Conservation (phyloP, 2,329 filamentous ascomycete species). For the Sclerotinia nivalis region DNA sequence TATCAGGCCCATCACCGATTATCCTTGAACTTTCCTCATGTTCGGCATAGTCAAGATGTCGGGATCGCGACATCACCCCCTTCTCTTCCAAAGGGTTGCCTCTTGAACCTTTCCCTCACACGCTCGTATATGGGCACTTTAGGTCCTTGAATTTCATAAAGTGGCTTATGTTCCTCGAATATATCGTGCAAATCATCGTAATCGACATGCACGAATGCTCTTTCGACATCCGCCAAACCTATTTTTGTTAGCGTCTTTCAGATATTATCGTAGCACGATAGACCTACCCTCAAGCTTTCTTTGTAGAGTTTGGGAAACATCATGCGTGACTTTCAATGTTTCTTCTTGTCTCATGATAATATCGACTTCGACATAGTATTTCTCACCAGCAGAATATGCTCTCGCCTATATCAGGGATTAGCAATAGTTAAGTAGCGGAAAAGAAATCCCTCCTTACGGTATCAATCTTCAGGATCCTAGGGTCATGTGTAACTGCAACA, state of each 20-base stretch:
- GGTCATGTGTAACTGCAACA: conserved; percentile 89
- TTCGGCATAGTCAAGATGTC: background rate
- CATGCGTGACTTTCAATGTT: conserved; percentile 77
- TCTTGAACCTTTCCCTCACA: conserved; percentile 20
- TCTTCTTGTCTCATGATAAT: conserved; percentile 84
- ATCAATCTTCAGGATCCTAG: conserved; percentile 80
- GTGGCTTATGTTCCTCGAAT: conserved; percentile 23
- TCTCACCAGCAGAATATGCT: conserved; percentile 35
- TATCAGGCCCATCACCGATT: background rate
- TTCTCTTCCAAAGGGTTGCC: background rate
- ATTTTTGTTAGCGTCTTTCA: background rate
- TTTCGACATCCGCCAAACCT: conserved; percentile 78
- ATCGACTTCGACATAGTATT: conserved; percentile 93
- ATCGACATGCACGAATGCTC: conserved; percentile 95
- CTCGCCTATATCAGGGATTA: conserved; percentile 15
- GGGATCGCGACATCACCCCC: background rate
- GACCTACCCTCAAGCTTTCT: conserved; percentile 77
- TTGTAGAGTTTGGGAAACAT: conserved; percentile 91
- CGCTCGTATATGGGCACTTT: conserved; percentile 18
- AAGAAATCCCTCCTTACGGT: conserved; percentile 48
- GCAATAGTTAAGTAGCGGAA: background rate
- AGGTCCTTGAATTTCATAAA: conserved; percentile 21
- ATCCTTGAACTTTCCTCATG: background rate
- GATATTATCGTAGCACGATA: background rate
- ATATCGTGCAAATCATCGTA: conserved; percentile 60